Base-by-base conservation (phyloP, 805 yeast genomes). In the Cyberlindnera mrakii region DNA sequence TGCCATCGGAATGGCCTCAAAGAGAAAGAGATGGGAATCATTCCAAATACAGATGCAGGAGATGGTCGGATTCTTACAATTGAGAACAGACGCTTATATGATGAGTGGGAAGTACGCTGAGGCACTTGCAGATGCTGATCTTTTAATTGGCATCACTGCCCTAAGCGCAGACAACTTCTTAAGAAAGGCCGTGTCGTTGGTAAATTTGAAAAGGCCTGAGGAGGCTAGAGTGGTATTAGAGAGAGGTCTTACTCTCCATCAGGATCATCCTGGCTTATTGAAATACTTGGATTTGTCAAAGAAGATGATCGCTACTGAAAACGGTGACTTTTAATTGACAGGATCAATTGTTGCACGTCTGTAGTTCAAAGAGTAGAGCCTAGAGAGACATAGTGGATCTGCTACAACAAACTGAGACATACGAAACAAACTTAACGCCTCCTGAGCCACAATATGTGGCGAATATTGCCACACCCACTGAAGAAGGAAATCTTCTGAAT, bases 21-120 rank as follows among this genome's bases (percentile, higher is more conserved):
- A 82, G 52, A 72, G 93, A 62, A 75, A 82, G 34, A 80, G 82
- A 57, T 83, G 82, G 66, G 93, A 85, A 57, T 69, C 83, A 5
- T 85, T 85, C 60, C 88, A 78, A 48, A 72, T 82, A 14, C 82
- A 85, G 23, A 60, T 84, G 39, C 85, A 80, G 58, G 93, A 85
- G 58, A 62, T 82, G 39, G 71, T 77, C 35, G 72, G 80, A 51
- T 76, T 84, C 57, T 62, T 85, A 42, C 79, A 80, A 70, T 80
- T 85, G 40, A 71, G 90, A 49, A 75, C 86, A 20, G 95, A 85
- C 55, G 80, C 89, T 0, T 70, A 76, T 51, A 65, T 83, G 56
- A 69, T 79, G 59, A 64, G 70, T 41, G 71, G 75, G 33, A 68
- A 77, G 41, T 78, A 69, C 58, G 50, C 78, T 37, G 76, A 74